Base-by-base conservation (phyloP, 768 basidiomycete species). In the Hypsizygus marmoreus region DNA sequence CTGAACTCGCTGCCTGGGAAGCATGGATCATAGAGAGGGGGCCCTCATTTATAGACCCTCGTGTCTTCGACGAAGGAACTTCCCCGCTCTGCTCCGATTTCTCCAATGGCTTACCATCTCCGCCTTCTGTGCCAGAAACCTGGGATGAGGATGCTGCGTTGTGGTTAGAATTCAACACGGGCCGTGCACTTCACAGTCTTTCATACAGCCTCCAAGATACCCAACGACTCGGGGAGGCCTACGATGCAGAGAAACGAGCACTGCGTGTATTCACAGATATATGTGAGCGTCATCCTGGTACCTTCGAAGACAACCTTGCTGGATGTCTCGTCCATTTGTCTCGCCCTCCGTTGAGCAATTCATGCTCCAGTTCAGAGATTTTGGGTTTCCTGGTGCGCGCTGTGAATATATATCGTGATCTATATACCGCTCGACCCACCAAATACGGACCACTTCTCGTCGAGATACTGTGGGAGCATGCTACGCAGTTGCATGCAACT, bases 131-230 rank as follows among this genome's bases (percentile, higher is more conserved):
- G 6, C 31, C 17, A 24, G 25, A 20, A 9, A 30, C 31, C 23
- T 28, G 40, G 23, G 50, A 52, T n/a, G 37, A 43, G 9, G 41
- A 48, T 8, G 42, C 40, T 13, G 36, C 40, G 4, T n/a, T 43
- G 16, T 48, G 50, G 47, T 34, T 52, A 14, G 36, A 52, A 20
- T 49, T 24, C 26, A 52, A 48, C 24, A 52, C 42, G 1, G 51
- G 41, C 38, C 51, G 51, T 13, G 47, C 51, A 4, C 33, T 47
- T 3, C 36, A 28, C 14, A 38, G 41, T 20, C 36, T 52, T 8
- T 42, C 51, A 3, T 49, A 24, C 36, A 48, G 46, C 31, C 31
- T 48, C 5, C 36, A 47, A n/a, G 47, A 52, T 14, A 26, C 33
- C 6, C 14, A 40, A 8, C 40, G 47, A 9, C 25, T 45, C 7